Conservation (phyloP, 805 yeast genomes). For the Lachancea sp. region DNA sequence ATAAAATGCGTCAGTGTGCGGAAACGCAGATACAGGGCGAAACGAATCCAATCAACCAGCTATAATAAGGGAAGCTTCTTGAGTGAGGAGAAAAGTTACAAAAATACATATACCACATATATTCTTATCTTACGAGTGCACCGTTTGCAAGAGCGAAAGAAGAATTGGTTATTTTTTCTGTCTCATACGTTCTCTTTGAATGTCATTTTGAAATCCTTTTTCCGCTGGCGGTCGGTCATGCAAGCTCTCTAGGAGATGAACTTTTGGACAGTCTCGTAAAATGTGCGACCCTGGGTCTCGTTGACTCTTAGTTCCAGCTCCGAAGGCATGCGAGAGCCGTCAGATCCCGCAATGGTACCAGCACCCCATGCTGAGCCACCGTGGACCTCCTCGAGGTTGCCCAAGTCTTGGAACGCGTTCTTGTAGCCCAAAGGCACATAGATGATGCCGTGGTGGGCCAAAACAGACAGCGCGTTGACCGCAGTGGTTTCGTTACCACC, state of each 20-base stretch:
- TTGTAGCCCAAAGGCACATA: constrained; percentile 76
- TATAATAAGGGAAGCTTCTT: constrained; percentile 1
- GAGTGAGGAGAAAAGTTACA: too few species aligned
- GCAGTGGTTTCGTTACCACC: constrained; percentile 79
- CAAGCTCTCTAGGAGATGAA: constrained; percentile 8
- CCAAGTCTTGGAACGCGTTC: constrained; percentile 45
- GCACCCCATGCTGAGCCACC: constrained; percentile 89
- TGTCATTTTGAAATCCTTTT: too few species aligned
- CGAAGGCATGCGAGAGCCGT: constrained; percentile 66
- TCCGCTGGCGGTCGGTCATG: too few species aligned
- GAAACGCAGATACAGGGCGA: constrained; percentile 11
- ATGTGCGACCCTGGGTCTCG: constrained; percentile 59
- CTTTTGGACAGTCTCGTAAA: constrained; percentile 41
- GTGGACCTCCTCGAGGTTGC: constrained; percentile 56
- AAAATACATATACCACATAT: too few species aligned
- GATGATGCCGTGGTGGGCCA: constrained; percentile 76
- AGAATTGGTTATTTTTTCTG: too few species aligned
- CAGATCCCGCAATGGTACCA: constrained; percentile 69
- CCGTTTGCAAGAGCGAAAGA: too few species aligned
- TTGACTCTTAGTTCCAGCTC: constrained; percentile 60
- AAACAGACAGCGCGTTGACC: constrained; percentile 54
- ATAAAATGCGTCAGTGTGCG: constrained; percentile 61
- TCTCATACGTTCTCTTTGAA: too few species aligned
- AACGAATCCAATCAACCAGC: constrained; percentile 18
- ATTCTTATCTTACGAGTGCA: too few species aligned